phyloP scores from a whole-genome alignment of 2,329 filamentous ascomycete genomes.

The Nemania sp. region DNA sequence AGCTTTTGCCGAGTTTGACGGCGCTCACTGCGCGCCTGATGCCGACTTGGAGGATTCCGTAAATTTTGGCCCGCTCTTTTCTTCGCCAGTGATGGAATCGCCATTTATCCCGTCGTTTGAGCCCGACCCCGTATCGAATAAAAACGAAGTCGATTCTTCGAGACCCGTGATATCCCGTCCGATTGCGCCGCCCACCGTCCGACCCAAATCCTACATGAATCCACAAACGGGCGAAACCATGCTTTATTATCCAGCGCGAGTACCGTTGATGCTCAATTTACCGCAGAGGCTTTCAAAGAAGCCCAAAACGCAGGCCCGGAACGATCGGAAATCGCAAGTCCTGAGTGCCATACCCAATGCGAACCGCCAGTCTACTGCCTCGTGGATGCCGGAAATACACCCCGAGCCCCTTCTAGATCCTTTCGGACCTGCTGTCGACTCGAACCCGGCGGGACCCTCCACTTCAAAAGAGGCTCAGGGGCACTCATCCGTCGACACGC shows the following conservation, averaged over 20 bases:
- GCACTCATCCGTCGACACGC: constrained; percentile 5
- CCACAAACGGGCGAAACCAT: constrained; percentile 75
- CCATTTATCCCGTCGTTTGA: constrained; percentile 33
- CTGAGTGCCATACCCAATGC: constrained; percentile 63
- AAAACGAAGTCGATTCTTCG: constrained; percentile 28
- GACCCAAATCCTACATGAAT: constrained; percentile 64
- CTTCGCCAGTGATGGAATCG: constrained; percentile 26
- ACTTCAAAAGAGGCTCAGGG: background rate
- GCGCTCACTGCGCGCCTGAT: constrained; percentile 71
- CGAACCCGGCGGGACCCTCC: constrained; percentile 1
- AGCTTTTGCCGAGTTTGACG: constrained; percentile 81
- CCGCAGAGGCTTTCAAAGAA: constrained; percentile 83
- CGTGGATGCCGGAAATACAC: constrained; percentile 40
- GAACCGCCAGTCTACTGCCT: constrained; percentile 41
- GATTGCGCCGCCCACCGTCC: constrained; percentile 34
- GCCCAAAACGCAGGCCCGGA: constrained; percentile 65
- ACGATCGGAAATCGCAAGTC: constrained; percentile 74
- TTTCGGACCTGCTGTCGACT: constrained; percentile 31
- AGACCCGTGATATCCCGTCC: constrained; percentile 43
- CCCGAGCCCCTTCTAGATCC: constrained; percentile 40
- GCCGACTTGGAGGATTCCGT: constrained; percentile 39
- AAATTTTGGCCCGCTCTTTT: constrained; percentile 35
- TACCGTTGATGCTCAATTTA: constrained; percentile 90
- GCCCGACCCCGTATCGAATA: constrained; percentile 25
- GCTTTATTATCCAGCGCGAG: constrained; percentile 94